A percentile compares a stretch with the other conserved stretches of the same genome.
Conservation (phyloP, 2,329 filamentous ascomycete species). For the Dactylellina leptospora region DNA sequence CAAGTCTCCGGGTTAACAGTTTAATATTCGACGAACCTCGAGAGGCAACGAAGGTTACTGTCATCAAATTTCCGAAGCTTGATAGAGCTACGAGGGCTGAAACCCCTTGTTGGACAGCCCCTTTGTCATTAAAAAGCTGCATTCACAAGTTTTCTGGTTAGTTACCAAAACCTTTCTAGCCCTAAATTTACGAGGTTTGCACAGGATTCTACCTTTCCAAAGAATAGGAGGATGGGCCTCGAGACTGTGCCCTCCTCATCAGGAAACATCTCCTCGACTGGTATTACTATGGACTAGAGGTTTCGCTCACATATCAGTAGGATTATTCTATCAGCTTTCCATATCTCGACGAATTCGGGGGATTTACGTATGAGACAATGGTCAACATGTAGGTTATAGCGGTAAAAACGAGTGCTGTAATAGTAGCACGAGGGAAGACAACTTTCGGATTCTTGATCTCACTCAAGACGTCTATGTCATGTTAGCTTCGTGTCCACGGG, state of each 20-base stretch:
- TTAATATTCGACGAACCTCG: constrained; percentile 56
- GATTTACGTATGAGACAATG: constrained; percentile 64
- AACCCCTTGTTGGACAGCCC: constrained; percentile 60
- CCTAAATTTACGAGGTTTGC: neutral
- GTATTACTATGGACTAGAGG: constrained; percentile 19
- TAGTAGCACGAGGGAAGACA: constrained; percentile 59
- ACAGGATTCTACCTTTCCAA: constrained; percentile 2
- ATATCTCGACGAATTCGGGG: no score
- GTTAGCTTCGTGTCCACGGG: constrained; percentile 57
- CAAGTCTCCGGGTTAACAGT: no score
- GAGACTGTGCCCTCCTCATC: constrained; percentile 52
- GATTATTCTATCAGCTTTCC: neutral
- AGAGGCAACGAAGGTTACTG: constrained; percentile 68
- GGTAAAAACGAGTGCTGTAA: constrained; percentile 59
- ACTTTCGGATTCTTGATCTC: constrained; percentile 62
- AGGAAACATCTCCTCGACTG: constrained; percentile 46
- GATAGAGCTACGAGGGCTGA: constrained; percentile 66
- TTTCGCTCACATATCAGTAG: neutral
- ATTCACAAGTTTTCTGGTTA: neutral
- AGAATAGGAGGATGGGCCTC: constrained; percentile 20
- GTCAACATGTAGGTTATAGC: constrained; percentile 60
- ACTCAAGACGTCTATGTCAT: constrained; percentile 60
- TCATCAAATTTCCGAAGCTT: constrained; percentile 68
- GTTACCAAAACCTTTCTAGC: neutral
- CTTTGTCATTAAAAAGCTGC: constrained; percentile 45